Conservation (phyloP, 495 filamentous ascomycete species). For the Trichoderma erinaceum region DNA sequence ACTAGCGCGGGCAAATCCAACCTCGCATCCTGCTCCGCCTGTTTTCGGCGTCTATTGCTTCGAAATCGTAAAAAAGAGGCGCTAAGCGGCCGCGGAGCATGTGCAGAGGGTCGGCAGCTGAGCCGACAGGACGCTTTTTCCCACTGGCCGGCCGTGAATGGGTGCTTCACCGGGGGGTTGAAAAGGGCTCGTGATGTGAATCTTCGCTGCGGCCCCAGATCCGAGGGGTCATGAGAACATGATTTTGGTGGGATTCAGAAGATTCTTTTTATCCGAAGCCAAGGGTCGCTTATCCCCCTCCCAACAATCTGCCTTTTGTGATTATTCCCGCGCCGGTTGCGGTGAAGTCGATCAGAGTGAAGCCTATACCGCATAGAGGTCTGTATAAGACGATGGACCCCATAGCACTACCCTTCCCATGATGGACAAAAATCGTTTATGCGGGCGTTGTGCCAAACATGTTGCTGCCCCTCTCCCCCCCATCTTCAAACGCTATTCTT, state of each 20-base stretch:
- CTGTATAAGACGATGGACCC: neutral
- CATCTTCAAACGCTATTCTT: neutral
- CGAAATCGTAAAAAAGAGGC: neutral
- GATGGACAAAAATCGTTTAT: neutral
- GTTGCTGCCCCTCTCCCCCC: neutral
- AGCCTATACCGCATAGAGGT: too few relatives aligned
- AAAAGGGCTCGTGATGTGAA: neutral
- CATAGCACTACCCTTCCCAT: neutral
- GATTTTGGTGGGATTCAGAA: too few relatives aligned
- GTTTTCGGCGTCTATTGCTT: neutral
- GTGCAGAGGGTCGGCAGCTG: neutral
- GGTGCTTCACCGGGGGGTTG: neutral
- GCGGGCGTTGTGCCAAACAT: neutral
- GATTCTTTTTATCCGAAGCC: neutral
- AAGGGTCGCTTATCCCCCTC: neutral
- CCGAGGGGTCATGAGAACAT: conserved; percentile 6
- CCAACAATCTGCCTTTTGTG: neutral
- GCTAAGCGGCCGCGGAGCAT: neutral
- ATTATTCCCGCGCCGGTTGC: neutral
- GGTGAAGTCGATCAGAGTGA: neutral
- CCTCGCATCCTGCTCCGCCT: neutral
- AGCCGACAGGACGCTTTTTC: neutral
- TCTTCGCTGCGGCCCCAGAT: neutral
- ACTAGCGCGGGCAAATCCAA: neutral
- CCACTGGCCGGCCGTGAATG: neutral